A percentile compares a stretch with the other conserved stretches of the same genome.
These are phyloP conservation scores for Candida gigantensis DNA, from an alignment of 1,139 yeast genomes.

Conservation along the genomic window DNA sequence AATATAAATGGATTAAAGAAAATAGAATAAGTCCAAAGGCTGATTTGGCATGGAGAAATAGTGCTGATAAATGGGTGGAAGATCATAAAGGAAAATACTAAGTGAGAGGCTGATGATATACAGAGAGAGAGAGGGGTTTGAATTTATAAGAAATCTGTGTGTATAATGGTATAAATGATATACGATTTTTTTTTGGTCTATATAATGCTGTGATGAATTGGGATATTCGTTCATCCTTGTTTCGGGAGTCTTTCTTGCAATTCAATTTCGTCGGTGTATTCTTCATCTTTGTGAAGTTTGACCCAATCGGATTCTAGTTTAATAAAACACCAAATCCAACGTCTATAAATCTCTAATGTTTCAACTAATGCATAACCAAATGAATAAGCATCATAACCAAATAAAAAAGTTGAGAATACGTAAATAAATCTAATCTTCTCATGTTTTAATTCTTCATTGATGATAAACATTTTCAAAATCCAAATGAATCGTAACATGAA, in stretches of 20 bases:
- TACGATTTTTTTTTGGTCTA: background rate
- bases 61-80: conserved; percentile 50
- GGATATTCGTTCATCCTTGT: conserved; percentile 1
- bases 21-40: conserved; percentile 52
- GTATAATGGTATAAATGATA: background rate
- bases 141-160: no score
- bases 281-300: conserved; percentile 28
- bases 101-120: no score
- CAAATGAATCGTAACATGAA: conserved; percentile 71
- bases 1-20: conserved; percentile 44
- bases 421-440: conserved; percentile 18
- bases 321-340: conserved; percentile 88
- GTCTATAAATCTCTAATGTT: conserved; percentile 69
- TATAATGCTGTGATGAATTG: background rate
- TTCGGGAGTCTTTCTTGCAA: conserved; percentile 12
- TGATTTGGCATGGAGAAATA: conserved; percentile 54
- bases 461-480: conserved; percentile 55
- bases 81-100: conserved; percentile 18
- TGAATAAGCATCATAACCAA: conserved; percentile 50
- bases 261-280: conserved; percentile 23
- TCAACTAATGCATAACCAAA: conserved; percentile 67
- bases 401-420: conserved; percentile 32
- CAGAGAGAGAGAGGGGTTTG: no score
- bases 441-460: conserved; percentile 23
- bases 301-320: conserved; percentile 78